Evolutionary conservation across 345 rosid species (phyloP), one percentile per base, ranked within the genome.

Genomic region (Mallotus nudiflorus): DNA sequence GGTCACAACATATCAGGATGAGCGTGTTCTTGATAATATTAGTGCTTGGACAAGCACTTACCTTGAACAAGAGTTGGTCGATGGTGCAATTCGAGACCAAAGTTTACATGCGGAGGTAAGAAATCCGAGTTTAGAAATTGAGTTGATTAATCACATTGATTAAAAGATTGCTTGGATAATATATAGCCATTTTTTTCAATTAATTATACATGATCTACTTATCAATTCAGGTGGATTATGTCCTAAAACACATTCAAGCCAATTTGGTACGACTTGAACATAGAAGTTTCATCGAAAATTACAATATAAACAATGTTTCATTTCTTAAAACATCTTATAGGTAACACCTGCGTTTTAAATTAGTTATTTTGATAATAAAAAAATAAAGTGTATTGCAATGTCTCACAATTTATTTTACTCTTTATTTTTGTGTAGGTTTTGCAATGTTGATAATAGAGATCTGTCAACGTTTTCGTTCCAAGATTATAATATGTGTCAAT

Each of bases 301-400:
- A 61, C 29, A 39, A 20, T 35, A 9, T 25, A 39, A 14, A 40
- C 16, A 14, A 22, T 14, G 15, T 61, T 9, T 44, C 44, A 61
- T 29, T 61, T 61, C 65, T 61, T 19, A 61, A 61, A 44, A 39
- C 65, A 10, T 37, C 49, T 37, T 61, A 61, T 6, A 61, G 49
- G 65, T 61, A 61, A 18, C 4, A 12, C 9, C 9, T 9, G 9
- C 9, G 46, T 42, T 42, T 12, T 1, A 42, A 42, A 42, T 33
- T 33, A n/a, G n/a, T n/a, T n/a, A n/a, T n/a, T n/a, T n/a, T n/a
- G n/a, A n/a, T n/a, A n/a, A n/a, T n/a, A n/a, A n/a, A n/a, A n/a
- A n/a, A n/a, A n/a, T n/a, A n/a, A n/a, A n/a, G n/a, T n/a, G n/a
- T n/a, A n/a, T n/a, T n/a, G n/a, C n/a, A n/a, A n/a, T n/a, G n/a